These are phyloP conservation scores for Pseudoturritis turrita DNA, from an alignment of 345 rosid genomes.

Conservation along the genomic window DNA sequence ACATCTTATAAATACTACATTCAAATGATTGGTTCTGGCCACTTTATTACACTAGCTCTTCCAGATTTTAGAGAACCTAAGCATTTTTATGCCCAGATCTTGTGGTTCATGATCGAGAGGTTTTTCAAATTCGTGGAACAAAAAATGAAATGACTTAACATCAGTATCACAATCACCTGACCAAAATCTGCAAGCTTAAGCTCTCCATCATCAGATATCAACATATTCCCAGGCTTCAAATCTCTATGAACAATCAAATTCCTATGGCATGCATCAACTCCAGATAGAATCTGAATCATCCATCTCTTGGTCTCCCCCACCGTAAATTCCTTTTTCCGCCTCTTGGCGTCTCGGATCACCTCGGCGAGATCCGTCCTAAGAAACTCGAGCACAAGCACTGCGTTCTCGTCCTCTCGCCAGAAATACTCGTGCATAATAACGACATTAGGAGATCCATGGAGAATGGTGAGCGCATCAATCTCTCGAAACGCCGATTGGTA, in stretches of 20 bases:
- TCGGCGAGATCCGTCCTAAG: constrained; percentile 65
- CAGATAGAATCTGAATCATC: constrained; percentile 86
- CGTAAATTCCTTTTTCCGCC: constrained; percentile 36
- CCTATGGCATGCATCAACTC: constrained; percentile 76
- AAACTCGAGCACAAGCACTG: constrained; percentile 87
- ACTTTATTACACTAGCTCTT: not conserved
- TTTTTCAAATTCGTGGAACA: not conserved
- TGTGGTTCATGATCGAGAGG: not conserved
- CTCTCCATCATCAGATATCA: constrained; percentile 69
- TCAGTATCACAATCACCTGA: constrained; percentile 49
- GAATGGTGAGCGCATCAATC: constrained; percentile 77
- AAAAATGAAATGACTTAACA: not conserved
- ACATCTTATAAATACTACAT: not conserved
- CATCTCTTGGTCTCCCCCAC: constrained; percentile 76
- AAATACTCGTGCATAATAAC: constrained; percentile 81
- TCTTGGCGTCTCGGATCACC: constrained; percentile 58
- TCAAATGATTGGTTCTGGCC: not conserved
- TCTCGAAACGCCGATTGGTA: constrained; percentile 92
- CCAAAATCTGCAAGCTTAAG: constrained; percentile 98
- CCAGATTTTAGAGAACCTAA: not conserved
- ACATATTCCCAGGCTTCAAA: constrained; percentile 85
- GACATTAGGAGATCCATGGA: constrained; percentile 68
- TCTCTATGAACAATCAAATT: constrained; percentile 86
- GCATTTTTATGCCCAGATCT: not conserved
- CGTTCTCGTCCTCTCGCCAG: constrained; percentile 96